Conservation (phyloP, 2,329 filamentous ascomycete genomes). For the Ceratocystiopsis minuta region DNA sequence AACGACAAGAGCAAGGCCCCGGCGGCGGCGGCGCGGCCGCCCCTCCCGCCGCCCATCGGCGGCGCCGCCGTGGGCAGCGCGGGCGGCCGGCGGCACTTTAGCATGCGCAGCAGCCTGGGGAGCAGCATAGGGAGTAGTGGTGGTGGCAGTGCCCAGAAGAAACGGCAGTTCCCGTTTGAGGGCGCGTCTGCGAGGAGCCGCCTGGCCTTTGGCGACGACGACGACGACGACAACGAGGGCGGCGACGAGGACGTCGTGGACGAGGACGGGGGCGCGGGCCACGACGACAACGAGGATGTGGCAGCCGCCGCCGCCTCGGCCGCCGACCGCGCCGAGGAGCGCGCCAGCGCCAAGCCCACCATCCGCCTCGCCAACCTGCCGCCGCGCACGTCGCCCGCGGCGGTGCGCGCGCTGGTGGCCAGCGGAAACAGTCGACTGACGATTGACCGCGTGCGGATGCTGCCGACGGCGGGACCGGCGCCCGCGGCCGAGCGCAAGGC, state of each 20-base stretch:
- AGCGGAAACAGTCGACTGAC: constrained; percentile 25
- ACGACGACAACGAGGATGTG: neutral
- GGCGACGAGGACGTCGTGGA: constrained; percentile 11
- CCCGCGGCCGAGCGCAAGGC: constrained; percentile 48
- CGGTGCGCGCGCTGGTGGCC: constrained; percentile 41
- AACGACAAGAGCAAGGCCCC: constrained; percentile 20
- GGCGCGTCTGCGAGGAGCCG: constrained; percentile 10
- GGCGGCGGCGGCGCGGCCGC: constrained; percentile 14
- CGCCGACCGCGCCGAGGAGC: constrained; percentile 34
- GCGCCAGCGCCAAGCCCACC: constrained; percentile 43
- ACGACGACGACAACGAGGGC: constrained; percentile 43
- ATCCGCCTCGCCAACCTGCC: constrained; percentile 43
- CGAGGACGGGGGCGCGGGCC: neutral
- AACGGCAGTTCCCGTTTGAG: neutral
- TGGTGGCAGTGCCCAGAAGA: neutral
- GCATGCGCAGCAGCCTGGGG: constrained; percentile 38
- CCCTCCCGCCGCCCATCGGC: constrained; percentile 16
- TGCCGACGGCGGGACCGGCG: constrained; percentile 34
- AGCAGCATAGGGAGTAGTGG: constrained; percentile 34
- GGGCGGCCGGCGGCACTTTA: constrained; percentile 46
- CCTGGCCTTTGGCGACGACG: constrained; percentile 23
- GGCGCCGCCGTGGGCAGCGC: constrained; percentile 6
- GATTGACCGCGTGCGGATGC: constrained; percentile 57
- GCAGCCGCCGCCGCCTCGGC: constrained; percentile 4
- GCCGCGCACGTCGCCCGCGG: constrained; percentile 38